Evolutionary conservation across 331 rosid species (phyloP).

Genomic region (Quercus lobata): DNA sequence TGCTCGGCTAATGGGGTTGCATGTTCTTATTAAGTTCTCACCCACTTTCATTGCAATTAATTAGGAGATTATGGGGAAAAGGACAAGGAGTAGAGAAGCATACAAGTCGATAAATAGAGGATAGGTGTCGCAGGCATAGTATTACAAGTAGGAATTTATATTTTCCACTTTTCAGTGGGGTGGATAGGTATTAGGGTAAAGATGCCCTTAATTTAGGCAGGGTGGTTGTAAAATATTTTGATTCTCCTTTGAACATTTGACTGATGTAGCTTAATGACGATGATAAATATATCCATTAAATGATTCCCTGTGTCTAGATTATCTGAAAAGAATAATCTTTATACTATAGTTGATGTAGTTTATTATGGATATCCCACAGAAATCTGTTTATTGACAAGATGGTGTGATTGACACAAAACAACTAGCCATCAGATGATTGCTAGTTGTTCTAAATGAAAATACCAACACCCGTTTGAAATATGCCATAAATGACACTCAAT

Average conservation of each 20-base stretch:
- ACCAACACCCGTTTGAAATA: no score
- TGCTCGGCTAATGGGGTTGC: conserved; percentile 28
- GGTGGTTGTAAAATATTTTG: conserved; percentile 24
- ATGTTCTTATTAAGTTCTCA: conserved; percentile 26
- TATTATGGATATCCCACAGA: not conserved
- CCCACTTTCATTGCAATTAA: conserved; percentile 16
- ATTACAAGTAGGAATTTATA: conserved; percentile 20
- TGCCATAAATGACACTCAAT: no score
- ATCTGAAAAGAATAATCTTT: not conserved
- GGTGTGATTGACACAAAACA: no score
- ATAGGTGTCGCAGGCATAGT: conserved; percentile 7
- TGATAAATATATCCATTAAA: not conserved
- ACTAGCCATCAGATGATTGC: no score
- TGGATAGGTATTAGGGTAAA: not conserved
- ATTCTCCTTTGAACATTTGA: conserved; percentile 9
- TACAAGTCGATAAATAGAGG: conserved; percentile 16
- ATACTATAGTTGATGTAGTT: not conserved
- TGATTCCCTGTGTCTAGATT: not conserved
- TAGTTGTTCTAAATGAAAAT: no score
- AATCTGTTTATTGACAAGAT: no score
- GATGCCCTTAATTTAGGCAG: conserved; percentile 5
- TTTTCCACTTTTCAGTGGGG: not conserved
- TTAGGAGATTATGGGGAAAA: conserved; percentile 22
- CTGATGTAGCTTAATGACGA: conserved; percentile 7
- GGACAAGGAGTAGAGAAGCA: not conserved